phyloP scores from a whole-genome alignment of 257 asterid species.

The Cruciata laevipes region DNA sequence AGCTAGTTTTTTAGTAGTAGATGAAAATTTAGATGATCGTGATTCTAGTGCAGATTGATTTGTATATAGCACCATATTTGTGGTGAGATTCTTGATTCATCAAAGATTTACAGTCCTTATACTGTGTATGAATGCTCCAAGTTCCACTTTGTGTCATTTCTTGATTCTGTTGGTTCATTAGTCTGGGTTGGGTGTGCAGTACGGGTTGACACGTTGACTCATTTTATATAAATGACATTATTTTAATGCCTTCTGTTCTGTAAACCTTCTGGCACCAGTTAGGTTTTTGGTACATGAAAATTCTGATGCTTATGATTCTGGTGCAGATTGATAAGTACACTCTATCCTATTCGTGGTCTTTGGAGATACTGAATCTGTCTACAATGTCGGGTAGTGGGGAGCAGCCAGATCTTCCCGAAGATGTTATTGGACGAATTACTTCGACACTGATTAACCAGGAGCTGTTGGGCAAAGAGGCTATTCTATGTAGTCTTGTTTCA shows the following conservation, averaged over 20 bases:
- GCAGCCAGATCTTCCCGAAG: background rate
- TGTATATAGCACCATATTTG: too few relatives aligned
- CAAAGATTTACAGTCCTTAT: background rate
- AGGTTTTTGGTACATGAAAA: background rate
- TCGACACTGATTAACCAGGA: background rate
- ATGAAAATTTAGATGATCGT: too few relatives aligned
- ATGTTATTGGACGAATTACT: background rate
- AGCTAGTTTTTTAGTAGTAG: too few relatives aligned
- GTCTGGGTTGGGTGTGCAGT: too few relatives aligned
- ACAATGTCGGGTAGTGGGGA: background rate
- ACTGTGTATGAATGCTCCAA: background rate
- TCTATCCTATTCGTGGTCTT: background rate
- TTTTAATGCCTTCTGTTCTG: background rate
- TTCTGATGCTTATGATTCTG: background rate
- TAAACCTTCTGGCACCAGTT: background rate
- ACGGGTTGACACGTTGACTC: too few relatives aligned
- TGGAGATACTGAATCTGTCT: background rate
- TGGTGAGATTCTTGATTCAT: background rate
- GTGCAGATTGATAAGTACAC: background rate
- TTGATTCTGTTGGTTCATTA: background rate
- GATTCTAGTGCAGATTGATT: too few relatives aligned
- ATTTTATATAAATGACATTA: too few relatives aligned
- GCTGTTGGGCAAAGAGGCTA: background rate
- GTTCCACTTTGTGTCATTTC: background rate
- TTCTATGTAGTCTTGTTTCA: background rate